phyloP scores from a whole-genome alignment of 352 stramenopile species.

The Pythium insidiosum region DNA sequence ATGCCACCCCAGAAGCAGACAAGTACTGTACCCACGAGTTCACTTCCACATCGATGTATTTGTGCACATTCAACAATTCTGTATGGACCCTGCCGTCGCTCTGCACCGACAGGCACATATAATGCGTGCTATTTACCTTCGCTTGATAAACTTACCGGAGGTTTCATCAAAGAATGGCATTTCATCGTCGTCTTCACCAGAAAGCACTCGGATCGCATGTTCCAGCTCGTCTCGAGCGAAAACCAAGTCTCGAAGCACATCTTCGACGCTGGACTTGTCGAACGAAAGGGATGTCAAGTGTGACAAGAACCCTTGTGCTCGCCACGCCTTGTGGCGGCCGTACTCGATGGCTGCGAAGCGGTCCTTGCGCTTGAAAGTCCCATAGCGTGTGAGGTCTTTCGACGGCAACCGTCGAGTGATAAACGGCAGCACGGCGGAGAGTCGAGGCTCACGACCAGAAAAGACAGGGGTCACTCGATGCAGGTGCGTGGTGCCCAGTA shows the following conservation, averaged over 20 bases:
- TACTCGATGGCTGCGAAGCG: slow-evolving; percentile 15
- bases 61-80: no score
- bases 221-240: slow-evolving; percentile 9
- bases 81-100: no score
- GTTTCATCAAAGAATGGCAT: slow-evolving; percentile 19
- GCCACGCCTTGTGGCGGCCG: slow-evolving; percentile 18
- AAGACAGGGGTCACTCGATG: slow-evolving; percentile 15
- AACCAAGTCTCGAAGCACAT: slow-evolving; percentile 14
- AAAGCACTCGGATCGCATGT: slow-evolving; percentile 15
- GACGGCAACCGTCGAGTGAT: slow-evolving; percentile 14
- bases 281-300: slow-evolving; percentile 12
- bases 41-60: no score
- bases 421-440: slow-evolving; percentile 15
- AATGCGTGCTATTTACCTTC: slow-evolving; percentile 3
- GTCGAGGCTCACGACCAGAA: slow-evolving; percentile 6
- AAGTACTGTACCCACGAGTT: no score
- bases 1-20: no score
- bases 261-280: slow-evolving; percentile 1
- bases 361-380: slow-evolving; percentile 19
- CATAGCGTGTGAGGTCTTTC: slow-evolving; percentile 14
- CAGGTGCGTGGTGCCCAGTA: slow-evolving; percentile 13
- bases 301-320: slow-evolving; percentile 9
- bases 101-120: no score
- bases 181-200: slow-evolving; percentile 13
- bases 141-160: slow-evolving; percentile 18